Base-by-base conservation (phyloP, 352 stramenopile species). In the Pythium vanterpoolii region DNA sequence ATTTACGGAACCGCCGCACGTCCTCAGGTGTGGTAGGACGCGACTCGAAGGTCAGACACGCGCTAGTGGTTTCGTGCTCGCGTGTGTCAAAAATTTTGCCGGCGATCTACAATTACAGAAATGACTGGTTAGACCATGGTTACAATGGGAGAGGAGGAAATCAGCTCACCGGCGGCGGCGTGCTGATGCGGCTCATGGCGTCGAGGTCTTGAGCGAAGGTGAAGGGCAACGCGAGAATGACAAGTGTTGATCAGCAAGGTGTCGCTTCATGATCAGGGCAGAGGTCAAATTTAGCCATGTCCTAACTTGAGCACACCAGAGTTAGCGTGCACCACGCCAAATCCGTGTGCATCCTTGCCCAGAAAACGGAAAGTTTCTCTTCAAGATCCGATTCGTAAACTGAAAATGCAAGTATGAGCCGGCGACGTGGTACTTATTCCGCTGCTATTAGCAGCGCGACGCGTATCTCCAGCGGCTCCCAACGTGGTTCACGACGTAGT, bases 1-100 rank as follows among this genome's bases (percentile, higher is more conserved):
- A 94, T 68, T 91, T 91, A 57, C 84, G 82, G 68, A 75, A 94
- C 27, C 79, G 85, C 9, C 78, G 66, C 59, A 92, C 71, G 16
- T 90, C 70, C 38, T 93, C 83, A 0, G 86, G 84, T 18, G 86
- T 95, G 7, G 56, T 24, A 2, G 83, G 86, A 18, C 83, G 84
- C 8, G 73, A 33, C 24, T 83, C 73, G 47, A 91, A 79, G 19
- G 56, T 75, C 43, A 94, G 62, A 45, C 84, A 95, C 18, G 53
- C 66, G 21, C 60, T 68, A 1, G 85, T 72, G 27, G 64, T 79
- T 28, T 90, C 83, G 42, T 64, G 60, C 13, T 62, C 51, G 39
- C 70, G 58, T 14, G 52, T 61, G 21, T 77, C 70, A 21, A 72
- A 66, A 21, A 61, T 57, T 42, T 71, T 77, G 3, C 79, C 79